phyloP scores from a whole-genome alignment of 2,329 filamentous ascomycete species.

The Phaeoacremonium minimum region DNA sequence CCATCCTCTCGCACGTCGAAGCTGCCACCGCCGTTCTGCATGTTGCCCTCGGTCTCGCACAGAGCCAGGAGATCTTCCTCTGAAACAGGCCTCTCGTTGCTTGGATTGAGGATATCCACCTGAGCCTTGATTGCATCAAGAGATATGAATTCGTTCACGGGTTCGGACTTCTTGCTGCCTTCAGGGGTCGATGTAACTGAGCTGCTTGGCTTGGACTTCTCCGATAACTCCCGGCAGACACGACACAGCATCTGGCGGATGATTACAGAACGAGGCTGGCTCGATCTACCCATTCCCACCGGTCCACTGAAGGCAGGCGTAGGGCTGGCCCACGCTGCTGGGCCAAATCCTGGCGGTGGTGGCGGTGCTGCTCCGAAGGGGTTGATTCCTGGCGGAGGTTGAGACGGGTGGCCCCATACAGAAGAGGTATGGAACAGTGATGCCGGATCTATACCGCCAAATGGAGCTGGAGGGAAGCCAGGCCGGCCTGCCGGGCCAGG shows the following conservation, averaged over 20 bases:
- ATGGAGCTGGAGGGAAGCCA: slow-evolving; percentile 32
- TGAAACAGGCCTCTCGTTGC: slow-evolving; percentile 31
- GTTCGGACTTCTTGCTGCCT: slow-evolving; percentile 23
- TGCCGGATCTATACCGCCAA: slow-evolving; percentile 12
- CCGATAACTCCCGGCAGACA: slow-evolving; percentile 63
- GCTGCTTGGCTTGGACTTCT: slow-evolving; percentile 32
- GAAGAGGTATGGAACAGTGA: slow-evolving; percentile 4
- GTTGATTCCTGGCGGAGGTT: slow-evolving; percentile 13
- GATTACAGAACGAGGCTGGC: slow-evolving; percentile 61
- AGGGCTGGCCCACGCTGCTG: slow-evolving; percentile 26
- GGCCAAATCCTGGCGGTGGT: slow-evolving; percentile 42
- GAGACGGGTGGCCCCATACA: slow-evolving; percentile 14
- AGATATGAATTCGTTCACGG: slow-evolving; percentile 59
- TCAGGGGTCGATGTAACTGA: slow-evolving; percentile 25
- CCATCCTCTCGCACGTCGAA: slow-evolving; percentile 64
- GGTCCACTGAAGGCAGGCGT: slow-evolving; percentile 21
- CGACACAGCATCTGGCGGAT: slow-evolving; percentile 73
- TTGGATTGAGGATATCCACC: slow-evolving; percentile 51
- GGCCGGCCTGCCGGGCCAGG: slow-evolving; percentile 43
- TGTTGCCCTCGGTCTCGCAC: slow-evolving; percentile 86
- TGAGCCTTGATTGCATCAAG: slow-evolving; percentile 63
- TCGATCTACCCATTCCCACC: slow-evolving; percentile 34
- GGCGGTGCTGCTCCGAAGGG: slow-evolving; percentile 23
- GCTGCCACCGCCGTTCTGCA: slow-evolving; percentile 82
- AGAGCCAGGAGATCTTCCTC: slow-evolving; percentile 73